Base-by-base conservation (phyloP, 2,329 filamentous ascomycete species). In the Botrytis squamosa region DNA sequence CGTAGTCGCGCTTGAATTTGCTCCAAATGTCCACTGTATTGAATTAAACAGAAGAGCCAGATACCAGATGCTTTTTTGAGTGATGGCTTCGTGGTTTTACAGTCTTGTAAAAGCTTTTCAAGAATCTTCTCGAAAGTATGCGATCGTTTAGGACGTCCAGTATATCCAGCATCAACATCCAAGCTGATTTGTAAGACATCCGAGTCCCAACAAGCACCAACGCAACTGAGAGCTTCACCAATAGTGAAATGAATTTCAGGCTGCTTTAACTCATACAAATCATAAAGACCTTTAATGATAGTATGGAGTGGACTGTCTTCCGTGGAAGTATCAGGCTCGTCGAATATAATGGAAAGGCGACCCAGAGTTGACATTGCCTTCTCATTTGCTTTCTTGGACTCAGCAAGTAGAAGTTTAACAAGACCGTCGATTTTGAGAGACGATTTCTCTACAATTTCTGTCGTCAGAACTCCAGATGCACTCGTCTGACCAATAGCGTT, bases 31-130 rank as follows among this genome's bases (percentile, higher is more conserved):
- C 94, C 94, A 80, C 94, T 97, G 82, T 96, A 94, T 80, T 98
- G 94, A 14, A 98, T 91, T 4, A 98, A 84, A 79, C 92, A 97
- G 74, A 98, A 91, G 0, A 98, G 87, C 96, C 96, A 98, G 78
- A 99, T 97, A 0, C 94, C 94, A 0, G 95, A 95, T 4, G 95
- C 94, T 81, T 97, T 97, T 78, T 94, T 91, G 7, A 98, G 85
- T 0, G 94, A 92, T 1, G 96, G 96, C 80, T 98, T 98, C 0
- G 93, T 94, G 14, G 91, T 90, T 78, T 92, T 91, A 83, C 92
- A 96, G 79, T 96, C 92, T 3, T 85, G 84, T 65, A 98, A 86
- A 2, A 97, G 87, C 80, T 91, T 94, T 74, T 93, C 88, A 8
- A 97, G 79, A 77, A 83, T 78, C 75, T 64, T 81, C 77, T 73